Percentiles rank a stretch among this genome's conserved stretches.
Conservation (phyloP, 805 yeast genomes). For the Tetrapisispora phaffii region DNA sequence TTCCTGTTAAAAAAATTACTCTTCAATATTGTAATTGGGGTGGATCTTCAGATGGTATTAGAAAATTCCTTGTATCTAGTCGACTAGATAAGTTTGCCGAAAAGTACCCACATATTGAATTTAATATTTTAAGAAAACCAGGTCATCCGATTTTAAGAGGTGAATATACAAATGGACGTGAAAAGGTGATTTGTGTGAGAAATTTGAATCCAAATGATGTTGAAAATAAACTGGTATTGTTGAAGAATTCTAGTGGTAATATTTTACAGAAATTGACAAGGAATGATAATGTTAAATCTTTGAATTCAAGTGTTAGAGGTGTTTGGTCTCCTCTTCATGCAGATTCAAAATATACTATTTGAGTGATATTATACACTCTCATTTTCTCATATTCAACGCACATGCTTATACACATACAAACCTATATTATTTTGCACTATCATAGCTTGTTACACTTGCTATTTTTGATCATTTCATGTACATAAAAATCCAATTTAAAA, state of each 20-base stretch:
- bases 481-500: neutral
- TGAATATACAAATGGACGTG: conserved; percentile 38
- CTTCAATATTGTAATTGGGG: conserved; percentile 91
- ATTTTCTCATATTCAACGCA: no score
- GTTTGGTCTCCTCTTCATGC: conserved; percentile 94
- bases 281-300: conserved; percentile 68
- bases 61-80: conserved; percentile 50
- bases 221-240: conserved; percentile 50
- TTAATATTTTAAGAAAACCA: conserved; percentile 54
- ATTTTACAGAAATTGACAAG: conserved; percentile 48
- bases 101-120: conserved; percentile 55
- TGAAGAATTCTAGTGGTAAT: conserved; percentile 62
- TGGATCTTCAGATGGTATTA: conserved; percentile 80
- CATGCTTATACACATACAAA: no score
- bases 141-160: conserved; percentile 80
- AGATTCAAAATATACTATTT: conserved; percentile 15
- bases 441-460: neutral
- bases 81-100: conserved; percentile 48
- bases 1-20: conserved; percentile 65
- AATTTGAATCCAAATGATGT: conserved; percentile 58
- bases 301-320: conserved; percentile 83
- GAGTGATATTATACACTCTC: neutral
- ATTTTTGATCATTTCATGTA: neutral
- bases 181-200: conserved; percentile 63
- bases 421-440: no score